Percentiles rank a stretch among this genome's conserved stretches.
phyloP scores from a whole-genome alignment of 805 yeast species.

The Sugiyamaella valdiviana region DNA sequence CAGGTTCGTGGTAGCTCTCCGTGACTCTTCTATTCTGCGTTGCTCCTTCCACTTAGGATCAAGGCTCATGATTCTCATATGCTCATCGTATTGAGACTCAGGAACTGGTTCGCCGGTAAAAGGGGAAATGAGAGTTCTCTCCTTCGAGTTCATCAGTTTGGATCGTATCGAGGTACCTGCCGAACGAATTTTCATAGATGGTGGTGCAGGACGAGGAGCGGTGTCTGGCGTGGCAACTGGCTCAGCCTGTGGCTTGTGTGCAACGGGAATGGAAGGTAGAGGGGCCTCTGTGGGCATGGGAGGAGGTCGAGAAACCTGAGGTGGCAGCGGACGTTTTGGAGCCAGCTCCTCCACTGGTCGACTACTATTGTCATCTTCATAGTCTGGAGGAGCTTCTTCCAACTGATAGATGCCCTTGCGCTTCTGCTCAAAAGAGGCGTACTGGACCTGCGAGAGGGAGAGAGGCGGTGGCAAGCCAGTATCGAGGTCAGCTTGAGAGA shows the following conservation, averaged over 20 bases:
- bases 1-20: slow-evolving; percentile 32
- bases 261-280: not conserved
- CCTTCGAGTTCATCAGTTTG: slow-evolving; percentile 25
- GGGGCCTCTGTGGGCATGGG: not conserved
- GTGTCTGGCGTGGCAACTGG: not conserved
- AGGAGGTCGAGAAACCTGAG: not conserved
- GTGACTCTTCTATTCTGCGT: slow-evolving; percentile 35
- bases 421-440: slow-evolving; percentile 54
- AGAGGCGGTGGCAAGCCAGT: slow-evolving; percentile 49
- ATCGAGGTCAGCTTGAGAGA: slow-evolving; percentile 43
- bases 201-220: slow-evolving; percentile 9
- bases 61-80: slow-evolving; percentile 58
- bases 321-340: not conserved
- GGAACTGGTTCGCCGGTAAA: slow-evolving; percentile 65
- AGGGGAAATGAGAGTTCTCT: slow-evolving; percentile 61
- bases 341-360: slow-evolving; percentile 7
- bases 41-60: slow-evolving; percentile 77
- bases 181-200: slow-evolving; percentile 51
- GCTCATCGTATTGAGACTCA: slow-evolving; percentile 59
- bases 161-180: slow-evolving; percentile 64
- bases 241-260: not conserved
- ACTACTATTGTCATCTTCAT: slow-evolving; percentile 19
- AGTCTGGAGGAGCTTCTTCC: slow-evolving; percentile 42
- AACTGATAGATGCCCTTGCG: slow-evolving; percentile 31
- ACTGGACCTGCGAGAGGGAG: slow-evolving; percentile 51